Conservation (phyloP, 495 filamentous ascomycete species). For the Penicillium turbatum region DNA sequence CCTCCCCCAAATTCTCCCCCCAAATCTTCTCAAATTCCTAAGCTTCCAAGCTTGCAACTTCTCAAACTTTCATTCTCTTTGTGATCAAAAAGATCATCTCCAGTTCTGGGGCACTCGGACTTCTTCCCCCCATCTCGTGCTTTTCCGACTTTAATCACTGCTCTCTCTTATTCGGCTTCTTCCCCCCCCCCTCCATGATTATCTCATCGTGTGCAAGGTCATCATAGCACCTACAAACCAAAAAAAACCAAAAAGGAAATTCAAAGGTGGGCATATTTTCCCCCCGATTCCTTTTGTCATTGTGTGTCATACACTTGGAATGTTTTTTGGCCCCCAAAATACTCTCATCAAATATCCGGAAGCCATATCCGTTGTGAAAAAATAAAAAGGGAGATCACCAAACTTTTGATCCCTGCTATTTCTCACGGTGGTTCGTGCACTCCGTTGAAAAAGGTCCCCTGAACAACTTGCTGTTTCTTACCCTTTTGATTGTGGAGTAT, state of each 20-base stretch:
- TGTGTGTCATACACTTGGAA: no score
- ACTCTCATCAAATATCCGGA: not conserved
- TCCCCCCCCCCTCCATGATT: constrained; percentile 14
- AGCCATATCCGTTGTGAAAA: not conserved
- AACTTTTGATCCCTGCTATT: not conserved
- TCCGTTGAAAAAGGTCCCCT: not conserved
- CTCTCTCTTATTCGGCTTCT: constrained; percentile 2
- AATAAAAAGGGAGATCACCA: no score
- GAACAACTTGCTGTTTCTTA: not conserved
- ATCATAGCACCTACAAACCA: not conserved
- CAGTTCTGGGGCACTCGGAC: not conserved
- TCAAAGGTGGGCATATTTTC: not conserved
- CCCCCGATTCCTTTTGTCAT: not conserved
- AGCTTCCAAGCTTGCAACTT: not conserved
- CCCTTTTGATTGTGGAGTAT: not conserved
- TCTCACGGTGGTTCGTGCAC: constrained; percentile 13
- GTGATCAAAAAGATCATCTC: not conserved
- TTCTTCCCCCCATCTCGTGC: not conserved
- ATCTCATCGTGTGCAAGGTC: constrained; percentile 12
- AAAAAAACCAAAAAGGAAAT: no score
- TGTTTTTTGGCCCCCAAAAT: not conserved
- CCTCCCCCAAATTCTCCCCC: not conserved
- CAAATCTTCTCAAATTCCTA: not conserved
- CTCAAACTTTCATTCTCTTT: not conserved
- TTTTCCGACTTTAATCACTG: not conserved